These are phyloP conservation scores for Cryphonectria japonica DNA, from an alignment of 2,329 filamentous ascomycete genomes.

Conservation along the genomic window DNA sequence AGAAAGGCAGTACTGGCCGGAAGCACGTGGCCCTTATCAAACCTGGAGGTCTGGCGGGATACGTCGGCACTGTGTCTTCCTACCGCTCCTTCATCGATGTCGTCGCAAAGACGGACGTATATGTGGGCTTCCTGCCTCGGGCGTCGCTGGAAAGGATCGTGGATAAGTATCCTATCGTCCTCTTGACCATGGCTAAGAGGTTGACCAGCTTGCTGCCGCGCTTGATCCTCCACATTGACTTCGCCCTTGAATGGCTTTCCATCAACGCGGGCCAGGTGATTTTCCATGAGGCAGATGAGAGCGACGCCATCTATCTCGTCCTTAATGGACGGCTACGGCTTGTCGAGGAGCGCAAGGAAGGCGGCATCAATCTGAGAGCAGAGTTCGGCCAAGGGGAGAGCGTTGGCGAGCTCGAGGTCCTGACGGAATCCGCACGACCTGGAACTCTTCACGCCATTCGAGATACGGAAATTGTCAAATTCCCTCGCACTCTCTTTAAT, in stretches of 20 bases:
- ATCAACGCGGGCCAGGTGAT: slow-evolving; percentile 94
- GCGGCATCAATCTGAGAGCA: slow-evolving; percentile 81
- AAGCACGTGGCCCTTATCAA: slow-evolving; percentile 89
- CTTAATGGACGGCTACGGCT: slow-evolving; percentile 88
- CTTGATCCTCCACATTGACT: slow-evolving; percentile 94
- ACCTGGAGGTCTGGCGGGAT: slow-evolving; percentile 90
- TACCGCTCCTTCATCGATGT: slow-evolving; percentile 97
- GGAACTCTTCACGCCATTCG: slow-evolving; percentile 94
- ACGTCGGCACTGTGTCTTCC: slow-evolving; percentile 91
- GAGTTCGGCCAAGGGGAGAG: slow-evolving; percentile 98
- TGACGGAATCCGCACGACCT: slow-evolving; percentile 90
- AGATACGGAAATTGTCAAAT: slow-evolving; percentile 94
- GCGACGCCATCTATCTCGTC: slow-evolving; percentile 97
- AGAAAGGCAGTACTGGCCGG: slow-evolving; percentile 50
- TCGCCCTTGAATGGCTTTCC: slow-evolving; percentile 97
- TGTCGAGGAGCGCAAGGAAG: slow-evolving; percentile 79
- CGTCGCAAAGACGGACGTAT: slow-evolving; percentile 96
- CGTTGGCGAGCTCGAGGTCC: slow-evolving; percentile 93
- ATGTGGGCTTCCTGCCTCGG: slow-evolving; percentile 91
- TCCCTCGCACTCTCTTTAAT: slow-evolving; percentile 95
- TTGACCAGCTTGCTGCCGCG: slow-evolving; percentile 87
- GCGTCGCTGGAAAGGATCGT: slow-evolving; percentile 87
- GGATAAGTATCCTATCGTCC: slow-evolving; percentile 86
- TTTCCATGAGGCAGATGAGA: slow-evolving; percentile 91
- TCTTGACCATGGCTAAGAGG: slow-evolving; percentile 94